Evolutionary conservation across 2,329 filamentous ascomycete genomes (phyloP).

Genomic region (Thielaviopsis cerberus): DNA sequence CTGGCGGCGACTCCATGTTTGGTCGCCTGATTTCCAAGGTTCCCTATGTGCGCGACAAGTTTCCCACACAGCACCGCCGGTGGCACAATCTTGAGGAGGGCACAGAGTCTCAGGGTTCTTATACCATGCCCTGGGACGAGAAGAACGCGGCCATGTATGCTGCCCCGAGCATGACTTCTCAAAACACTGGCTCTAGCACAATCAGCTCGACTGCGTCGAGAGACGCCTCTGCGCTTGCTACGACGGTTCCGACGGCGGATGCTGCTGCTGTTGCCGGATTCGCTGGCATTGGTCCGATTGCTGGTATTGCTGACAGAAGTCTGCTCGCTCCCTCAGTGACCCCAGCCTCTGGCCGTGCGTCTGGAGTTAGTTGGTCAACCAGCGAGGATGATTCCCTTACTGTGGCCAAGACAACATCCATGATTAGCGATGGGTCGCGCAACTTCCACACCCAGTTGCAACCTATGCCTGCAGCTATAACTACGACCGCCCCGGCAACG

Average conservation of each 20-base stretch:
- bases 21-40: conserved; percentile 1
- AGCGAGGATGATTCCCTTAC: neutral
- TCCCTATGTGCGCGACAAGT: conserved; percentile 3
- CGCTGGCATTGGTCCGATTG: neutral
- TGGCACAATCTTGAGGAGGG: conserved; percentile 8
- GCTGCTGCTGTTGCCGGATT: neutral
- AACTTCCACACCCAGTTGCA: neutral
- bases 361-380: conserved; percentile 3
- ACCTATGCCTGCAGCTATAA: neutral
- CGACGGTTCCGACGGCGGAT: neutral
- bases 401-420: neutral
- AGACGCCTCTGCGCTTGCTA: neutral
- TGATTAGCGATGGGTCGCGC: neutral
- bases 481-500: neutral
- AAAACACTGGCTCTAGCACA: neutral
- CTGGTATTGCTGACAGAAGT: neutral
- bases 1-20: neutral
- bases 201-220: neutral
- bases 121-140: neutral
- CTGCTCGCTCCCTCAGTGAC: neutral
- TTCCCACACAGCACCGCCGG: neutral
- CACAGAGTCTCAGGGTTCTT: neutral
- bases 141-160: neutral
- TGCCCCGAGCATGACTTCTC: neutral
- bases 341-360: neutral